Percentiles rank a stretch among this genome's conserved stretches.
Evolutionary conservation across 768 basidiomycete genomes (phyloP).

Genomic region (Ramaria sp.): DNA sequence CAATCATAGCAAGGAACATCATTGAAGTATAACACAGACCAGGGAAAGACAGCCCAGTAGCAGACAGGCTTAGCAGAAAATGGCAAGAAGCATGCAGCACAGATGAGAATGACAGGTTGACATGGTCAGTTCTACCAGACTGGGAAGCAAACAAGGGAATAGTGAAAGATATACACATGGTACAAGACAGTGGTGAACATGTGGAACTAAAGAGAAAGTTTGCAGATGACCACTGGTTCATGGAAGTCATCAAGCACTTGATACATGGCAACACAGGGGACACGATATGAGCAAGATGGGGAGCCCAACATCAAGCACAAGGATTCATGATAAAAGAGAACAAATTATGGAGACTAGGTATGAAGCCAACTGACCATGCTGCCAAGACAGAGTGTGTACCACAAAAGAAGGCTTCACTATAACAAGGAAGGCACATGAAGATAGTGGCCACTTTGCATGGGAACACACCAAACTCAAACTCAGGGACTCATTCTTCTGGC

Average conservation of each 20-base stretch:
- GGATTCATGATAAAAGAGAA: neutral
- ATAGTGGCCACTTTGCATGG: too few species aligned
- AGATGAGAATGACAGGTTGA: constrained; percentile 9
- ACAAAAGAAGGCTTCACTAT: neutral
- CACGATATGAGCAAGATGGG: neutral
- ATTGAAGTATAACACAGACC: constrained; percentile 15
- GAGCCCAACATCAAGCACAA: neutral
- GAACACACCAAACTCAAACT: too few species aligned
- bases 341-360: constrained; percentile 17
- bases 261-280: neutral
- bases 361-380: neutral
- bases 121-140: constrained; percentile 19
- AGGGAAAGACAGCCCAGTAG: constrained; percentile 9
- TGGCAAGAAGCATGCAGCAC: constrained; percentile 7
- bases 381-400: neutral
- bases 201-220: neutral
- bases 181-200: neutral
- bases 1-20: constrained; percentile 20
- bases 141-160: constrained; percentile 16
- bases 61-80: constrained; percentile 18
- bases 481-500: neutral
- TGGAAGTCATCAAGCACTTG: neutral
- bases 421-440: neutral
- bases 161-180: constrained; percentile 10
- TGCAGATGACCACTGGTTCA: neutral